Base-by-base conservation (phyloP, 345 rosid species). In the Jatropha curcas region DNA sequence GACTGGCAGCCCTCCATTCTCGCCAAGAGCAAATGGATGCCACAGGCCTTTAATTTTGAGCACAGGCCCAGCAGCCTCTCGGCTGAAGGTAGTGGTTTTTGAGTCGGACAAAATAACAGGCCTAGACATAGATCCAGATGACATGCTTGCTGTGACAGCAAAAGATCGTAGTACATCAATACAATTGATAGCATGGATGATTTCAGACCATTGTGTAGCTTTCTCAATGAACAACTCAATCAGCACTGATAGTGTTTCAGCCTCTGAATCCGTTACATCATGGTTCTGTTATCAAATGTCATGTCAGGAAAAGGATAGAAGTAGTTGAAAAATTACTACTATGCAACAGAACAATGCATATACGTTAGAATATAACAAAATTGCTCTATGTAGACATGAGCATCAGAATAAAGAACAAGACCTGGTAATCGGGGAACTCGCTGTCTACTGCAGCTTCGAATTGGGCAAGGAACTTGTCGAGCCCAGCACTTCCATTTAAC, bases 401-500 rank as follows among this genome's bases (percentile, higher is more conserved):
- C n/a, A 46, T 59, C 35, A 5, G 43, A 72, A 57, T 67, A 74
- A 69, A 64, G 75, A 74, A 74, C 71, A 84, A 71, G 57, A 92
- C 98, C 98, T 92, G 97, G 77, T 89, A 90, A 83, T 87, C 82
- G 9, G 98, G 97, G 80, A 94, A 94, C 84, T 92, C 98, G 41
- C 95, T 92, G 37, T 87, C 98, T 48, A 92, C 72, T 31, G 98
- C 98, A 61, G 97, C 98, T 87, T 92, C 97, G 43, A 94, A 87
- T 74, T 92, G 97, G 77, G 83, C 30, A 25, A 92, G 95, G 73
- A 84, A 87, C 79, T 83, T 74, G 67, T 86, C 84, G 53, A 92
- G 82, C 72, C 97, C 95, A 51, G 69, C 35, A 72, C 81, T 76
- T 31, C 91, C 95, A 71, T 69, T 77, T 63, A 92, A 60, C 73